Evolutionary conservation across 1,284 basidiomycete species (phyloP).

Genomic region (Pseudozyma pruni): DNA sequence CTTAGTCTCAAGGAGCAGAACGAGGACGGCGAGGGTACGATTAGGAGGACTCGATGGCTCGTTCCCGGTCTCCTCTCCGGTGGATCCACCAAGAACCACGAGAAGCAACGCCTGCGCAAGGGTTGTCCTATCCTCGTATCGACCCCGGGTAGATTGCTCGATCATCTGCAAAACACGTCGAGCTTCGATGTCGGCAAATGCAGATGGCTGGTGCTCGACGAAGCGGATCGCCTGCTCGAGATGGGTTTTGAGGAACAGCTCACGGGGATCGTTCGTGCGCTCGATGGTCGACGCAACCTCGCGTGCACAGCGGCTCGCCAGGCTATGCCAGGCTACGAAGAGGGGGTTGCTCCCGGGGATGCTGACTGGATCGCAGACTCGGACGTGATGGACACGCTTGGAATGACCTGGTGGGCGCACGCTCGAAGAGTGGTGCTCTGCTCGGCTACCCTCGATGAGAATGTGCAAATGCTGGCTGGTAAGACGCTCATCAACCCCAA

Average conservation of each 20-base stretch:
- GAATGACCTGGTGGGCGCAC: constrained; percentile 69
- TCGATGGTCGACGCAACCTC: constrained; percentile 60
- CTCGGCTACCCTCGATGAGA: constrained; percentile 94
- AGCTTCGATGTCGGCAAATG: constrained; percentile 92
- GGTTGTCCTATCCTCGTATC: constrained; percentile 79
- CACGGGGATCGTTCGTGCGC: constrained; percentile 77
- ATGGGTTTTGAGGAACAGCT: constrained; percentile 71
- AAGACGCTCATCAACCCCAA: constrained; percentile 75
- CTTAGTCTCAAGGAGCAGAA: constrained; percentile 74
- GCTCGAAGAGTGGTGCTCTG: constrained; percentile 86
- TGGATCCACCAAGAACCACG: constrained; percentile 78
- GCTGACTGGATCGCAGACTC: constrained; percentile 30
- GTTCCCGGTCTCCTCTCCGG: constrained; percentile 89
- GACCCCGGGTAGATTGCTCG: constrained; percentile 77
- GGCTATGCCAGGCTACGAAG: constrained; percentile 46
- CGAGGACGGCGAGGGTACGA: constrained; percentile 71
- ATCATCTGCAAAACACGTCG: constrained; percentile 83
- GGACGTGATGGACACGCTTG: constrained; percentile 56
- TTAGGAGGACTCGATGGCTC: constrained; percentile 77
- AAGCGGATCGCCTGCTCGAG: constrained; percentile 89
- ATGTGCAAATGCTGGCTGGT: constrained; percentile 91
- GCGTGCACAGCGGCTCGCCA: constrained; percentile 73
- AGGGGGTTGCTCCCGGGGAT: constrained; percentile 13
- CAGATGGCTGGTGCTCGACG: constrained; percentile 94
- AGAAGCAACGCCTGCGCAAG: constrained; percentile 78